Percentiles rank a stretch among this genome's conserved stretches.
Evolutionary conservation across 805 yeast species (phyloP).

Genomic region (Millerozyma miso): DNA sequence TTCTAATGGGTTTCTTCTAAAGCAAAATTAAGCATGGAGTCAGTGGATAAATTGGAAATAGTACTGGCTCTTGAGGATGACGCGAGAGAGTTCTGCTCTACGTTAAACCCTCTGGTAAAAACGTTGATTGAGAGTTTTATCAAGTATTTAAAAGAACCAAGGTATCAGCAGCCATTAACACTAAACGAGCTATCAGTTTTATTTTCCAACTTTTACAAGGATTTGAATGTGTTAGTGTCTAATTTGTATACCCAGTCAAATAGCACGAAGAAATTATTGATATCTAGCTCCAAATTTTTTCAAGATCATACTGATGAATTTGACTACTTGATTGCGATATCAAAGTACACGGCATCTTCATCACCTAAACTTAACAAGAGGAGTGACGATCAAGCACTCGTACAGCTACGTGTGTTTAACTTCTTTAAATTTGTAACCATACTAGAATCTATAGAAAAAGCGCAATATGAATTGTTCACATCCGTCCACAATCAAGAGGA

Average conservation of each 20-base stretch:
- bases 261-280: slow-evolving; percentile 34
- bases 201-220: slow-evolving; percentile 34
- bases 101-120: slow-evolving; percentile 24
- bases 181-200: slow-evolving; percentile 29
- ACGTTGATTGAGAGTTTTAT: slow-evolving; percentile 25
- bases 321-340: slow-evolving; percentile 40
- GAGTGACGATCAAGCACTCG: slow-evolving; percentile 32
- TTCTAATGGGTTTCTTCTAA: neutral
- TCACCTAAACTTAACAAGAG: slow-evolving; percentile 34
- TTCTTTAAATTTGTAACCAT: slow-evolving; percentile 37
- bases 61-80: slow-evolving; percentile 19
- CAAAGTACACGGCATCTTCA: slow-evolving; percentile 30
- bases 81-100: slow-evolving; percentile 13
- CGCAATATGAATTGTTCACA: slow-evolving; percentile 27
- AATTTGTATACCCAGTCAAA: slow-evolving; percentile 35
- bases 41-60: slow-evolving; percentile 5
- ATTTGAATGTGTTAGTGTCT: slow-evolving; percentile 30
- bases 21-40: neutral
- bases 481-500: slow-evolving; percentile 21
- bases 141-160: slow-evolving; percentile 38
- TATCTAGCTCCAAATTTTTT: slow-evolving; percentile 26
- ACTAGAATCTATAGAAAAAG: slow-evolving; percentile 28
- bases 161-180: slow-evolving; percentile 38
- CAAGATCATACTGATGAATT: slow-evolving; percentile 24
- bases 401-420: slow-evolving; percentile 38